Conservation (phyloP, 176 grass and related monocot genomes). For the Hordeum marinum region DNA sequence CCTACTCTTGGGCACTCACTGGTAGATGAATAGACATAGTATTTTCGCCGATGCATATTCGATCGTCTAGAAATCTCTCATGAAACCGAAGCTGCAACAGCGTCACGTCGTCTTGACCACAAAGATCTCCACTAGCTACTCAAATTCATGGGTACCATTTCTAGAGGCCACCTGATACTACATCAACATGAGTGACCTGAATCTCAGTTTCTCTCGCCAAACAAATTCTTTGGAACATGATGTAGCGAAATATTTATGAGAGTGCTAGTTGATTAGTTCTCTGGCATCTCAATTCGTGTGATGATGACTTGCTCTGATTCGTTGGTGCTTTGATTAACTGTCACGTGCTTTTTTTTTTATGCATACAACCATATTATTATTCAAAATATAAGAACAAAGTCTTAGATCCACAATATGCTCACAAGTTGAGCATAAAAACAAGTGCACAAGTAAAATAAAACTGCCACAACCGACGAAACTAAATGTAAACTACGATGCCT, state of each 20-base stretch:
- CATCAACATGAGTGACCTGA: neutral
- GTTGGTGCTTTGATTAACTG: neutral
- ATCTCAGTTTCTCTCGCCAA: neutral
- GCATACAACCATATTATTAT: too few species aligned
- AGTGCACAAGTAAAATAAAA: too few species aligned
- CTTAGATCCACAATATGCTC: too few species aligned
- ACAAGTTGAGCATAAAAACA: too few species aligned
- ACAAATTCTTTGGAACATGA: neutral
- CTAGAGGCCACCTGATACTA: neutral
- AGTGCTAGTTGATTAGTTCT: neutral
- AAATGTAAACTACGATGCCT: too few species aligned
- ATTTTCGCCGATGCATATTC: constrained; percentile 44
- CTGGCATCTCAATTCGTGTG: neutral
- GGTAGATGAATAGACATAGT: constrained; percentile 27
- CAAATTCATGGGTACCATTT: neutral
- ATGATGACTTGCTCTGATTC: neutral
- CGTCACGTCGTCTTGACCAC: too few species aligned
- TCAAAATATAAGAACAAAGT: too few species aligned
- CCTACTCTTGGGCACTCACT: constrained; percentile 44
- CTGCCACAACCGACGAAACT: too few species aligned
- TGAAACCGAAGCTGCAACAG: too few species aligned
- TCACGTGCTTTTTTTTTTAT: too few species aligned
- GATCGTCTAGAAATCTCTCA: too few species aligned
- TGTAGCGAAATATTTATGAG: neutral
- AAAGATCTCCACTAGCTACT: constrained; percentile 6